phyloP scores from a whole-genome alignment of 1,284 basidiomycete species.

The Anthracocystis panici-leucophaei region DNA sequence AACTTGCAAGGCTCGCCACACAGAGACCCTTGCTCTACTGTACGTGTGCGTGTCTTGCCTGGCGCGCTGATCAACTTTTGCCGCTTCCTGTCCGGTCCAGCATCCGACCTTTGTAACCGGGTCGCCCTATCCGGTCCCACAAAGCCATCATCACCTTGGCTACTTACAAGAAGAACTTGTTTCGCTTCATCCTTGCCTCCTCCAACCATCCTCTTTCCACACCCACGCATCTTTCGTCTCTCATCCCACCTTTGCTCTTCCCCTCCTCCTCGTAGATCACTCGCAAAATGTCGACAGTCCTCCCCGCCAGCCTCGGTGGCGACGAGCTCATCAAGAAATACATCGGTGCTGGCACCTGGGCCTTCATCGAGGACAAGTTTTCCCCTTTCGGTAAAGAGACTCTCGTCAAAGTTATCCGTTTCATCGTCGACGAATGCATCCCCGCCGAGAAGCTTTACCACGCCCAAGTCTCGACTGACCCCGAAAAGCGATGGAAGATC shows the following conservation, averaged over 20 bases:
- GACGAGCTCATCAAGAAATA: conserved; percentile 55
- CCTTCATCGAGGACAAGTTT: conserved; percentile 72
- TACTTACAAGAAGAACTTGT: not conserved
- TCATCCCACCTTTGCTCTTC: not conserved
- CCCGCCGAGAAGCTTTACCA: conserved; percentile 84
- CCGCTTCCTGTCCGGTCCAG: conserved; percentile 1
- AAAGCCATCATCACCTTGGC: not conserved
- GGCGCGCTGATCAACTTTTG: no score
- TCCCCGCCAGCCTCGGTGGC: conserved; percentile 41
- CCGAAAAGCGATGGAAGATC: conserved; percentile 83
- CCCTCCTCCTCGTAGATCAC: not conserved
- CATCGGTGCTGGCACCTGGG: conserved; percentile 67
- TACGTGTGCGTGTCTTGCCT: no score
- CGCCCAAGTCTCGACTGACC: conserved; percentile 84
- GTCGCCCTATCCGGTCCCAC: conserved; percentile 2
- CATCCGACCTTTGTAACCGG: not conserved
- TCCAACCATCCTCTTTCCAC: not conserved
- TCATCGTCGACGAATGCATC: conserved; percentile 87
- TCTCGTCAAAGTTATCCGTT: conserved; percentile 83
- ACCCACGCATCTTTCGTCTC: not conserved
- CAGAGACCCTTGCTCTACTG: no score
- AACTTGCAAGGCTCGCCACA: no score
- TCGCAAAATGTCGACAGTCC: conserved; percentile 32
- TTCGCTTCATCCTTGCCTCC: not conserved
- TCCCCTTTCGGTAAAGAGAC: conserved; percentile 87